Evolutionary conservation across 306 rosid species (phyloP).

Genomic region (Argentina anserina): DNA sequence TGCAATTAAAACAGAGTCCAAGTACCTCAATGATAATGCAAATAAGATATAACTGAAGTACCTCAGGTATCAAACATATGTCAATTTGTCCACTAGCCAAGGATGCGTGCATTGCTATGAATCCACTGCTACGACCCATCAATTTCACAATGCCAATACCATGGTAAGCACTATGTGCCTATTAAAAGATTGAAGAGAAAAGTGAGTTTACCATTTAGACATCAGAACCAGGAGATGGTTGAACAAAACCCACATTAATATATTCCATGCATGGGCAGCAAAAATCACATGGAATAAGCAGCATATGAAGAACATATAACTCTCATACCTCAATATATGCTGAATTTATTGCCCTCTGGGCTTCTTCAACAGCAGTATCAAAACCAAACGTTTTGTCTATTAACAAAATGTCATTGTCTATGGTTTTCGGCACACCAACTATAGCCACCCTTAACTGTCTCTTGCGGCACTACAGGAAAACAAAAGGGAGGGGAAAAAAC

Average conservation of each 20-base stretch:
- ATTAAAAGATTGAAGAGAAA: constrained; percentile 26
- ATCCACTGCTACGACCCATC: constrained; percentile 99
- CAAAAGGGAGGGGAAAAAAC: constrained; percentile 5
- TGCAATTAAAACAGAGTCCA: constrained; percentile 13
- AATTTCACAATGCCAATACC: constrained; percentile 91
- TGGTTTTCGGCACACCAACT: constrained; percentile 96
- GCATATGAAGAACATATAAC: neutral
- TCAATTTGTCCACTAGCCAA: constrained; percentile 95
- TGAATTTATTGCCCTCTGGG: constrained; percentile 95
- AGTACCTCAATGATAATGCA: constrained; percentile 47
- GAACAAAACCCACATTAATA: neutral
- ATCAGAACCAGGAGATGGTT: constrained; percentile 2
- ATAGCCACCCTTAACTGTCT: constrained; percentile 70
- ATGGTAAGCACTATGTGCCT: constrained; percentile 99
- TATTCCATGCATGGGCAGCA: constrained; percentile 1
- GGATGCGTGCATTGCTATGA: constrained; percentile 95
- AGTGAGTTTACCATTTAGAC: constrained; percentile 19
- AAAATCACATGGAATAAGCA: constrained; percentile 1
- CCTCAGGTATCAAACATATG: constrained; percentile 97
- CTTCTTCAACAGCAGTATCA: constrained; percentile 99
- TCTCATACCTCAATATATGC: constrained; percentile 84
- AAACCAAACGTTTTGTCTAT: constrained; percentile 99
- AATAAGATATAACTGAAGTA: constrained; percentile 28
- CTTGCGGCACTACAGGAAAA: constrained; percentile 54
- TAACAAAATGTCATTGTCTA: constrained; percentile 91